A percentile compares a stretch with the other conserved stretches of the same genome.
Evolutionary conservation across 371 early-diverging fungal species (phyloP).

Genomic region (Apophysomyces ossiformis): DNA sequence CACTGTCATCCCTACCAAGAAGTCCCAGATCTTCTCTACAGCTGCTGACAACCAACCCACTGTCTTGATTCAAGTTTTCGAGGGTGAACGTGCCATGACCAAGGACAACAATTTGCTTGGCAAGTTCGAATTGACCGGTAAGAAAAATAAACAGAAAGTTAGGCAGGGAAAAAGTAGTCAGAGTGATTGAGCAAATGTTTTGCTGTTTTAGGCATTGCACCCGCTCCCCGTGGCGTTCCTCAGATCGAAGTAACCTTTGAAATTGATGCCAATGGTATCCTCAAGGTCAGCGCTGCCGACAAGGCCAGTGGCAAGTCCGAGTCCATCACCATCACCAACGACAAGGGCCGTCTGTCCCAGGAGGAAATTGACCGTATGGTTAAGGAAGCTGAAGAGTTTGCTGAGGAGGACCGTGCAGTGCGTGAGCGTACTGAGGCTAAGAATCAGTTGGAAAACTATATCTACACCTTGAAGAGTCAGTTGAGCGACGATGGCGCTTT

Average conservation of each 20-base stretch:
- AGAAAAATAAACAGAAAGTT: slow-evolving; percentile 40
- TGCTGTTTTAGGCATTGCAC: slow-evolving; percentile 70
- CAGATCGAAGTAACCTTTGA: slow-evolving; percentile 99
- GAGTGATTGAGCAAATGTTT: background rate
- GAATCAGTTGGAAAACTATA: slow-evolving; percentile 86
- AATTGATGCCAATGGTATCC: slow-evolving; percentile 97
- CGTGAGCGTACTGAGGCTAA: slow-evolving; percentile 86
- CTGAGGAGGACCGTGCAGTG: slow-evolving; percentile 85
- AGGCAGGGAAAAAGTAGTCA: background rate
- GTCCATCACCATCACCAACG: slow-evolving; percentile 94
- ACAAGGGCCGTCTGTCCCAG: slow-evolving; percentile 94
- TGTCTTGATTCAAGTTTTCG: slow-evolving; percentile 97
- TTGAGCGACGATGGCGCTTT: slow-evolving; percentile 72
- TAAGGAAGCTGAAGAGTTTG: slow-evolving; percentile 88
- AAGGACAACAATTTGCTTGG: slow-evolving; percentile 97
- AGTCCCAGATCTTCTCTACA: slow-evolving; percentile 98
- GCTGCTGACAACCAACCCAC: slow-evolving; percentile 98
- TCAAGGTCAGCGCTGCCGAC: slow-evolving; percentile 96
- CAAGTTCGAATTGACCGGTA: slow-evolving; percentile 94
- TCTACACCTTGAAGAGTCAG: slow-evolving; percentile 82
- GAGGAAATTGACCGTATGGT: slow-evolving; percentile 97
- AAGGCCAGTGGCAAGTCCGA: slow-evolving; percentile 94
- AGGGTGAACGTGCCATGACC: slow-evolving; percentile 97
- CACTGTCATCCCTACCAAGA: slow-evolving; percentile 97
- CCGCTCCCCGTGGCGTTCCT: slow-evolving; percentile 97